Evolutionary conservation across 2,329 filamentous ascomycete species (phyloP), one percentile per base, ranked within the genome.

Genomic region (Penicillium sp.): DNA sequence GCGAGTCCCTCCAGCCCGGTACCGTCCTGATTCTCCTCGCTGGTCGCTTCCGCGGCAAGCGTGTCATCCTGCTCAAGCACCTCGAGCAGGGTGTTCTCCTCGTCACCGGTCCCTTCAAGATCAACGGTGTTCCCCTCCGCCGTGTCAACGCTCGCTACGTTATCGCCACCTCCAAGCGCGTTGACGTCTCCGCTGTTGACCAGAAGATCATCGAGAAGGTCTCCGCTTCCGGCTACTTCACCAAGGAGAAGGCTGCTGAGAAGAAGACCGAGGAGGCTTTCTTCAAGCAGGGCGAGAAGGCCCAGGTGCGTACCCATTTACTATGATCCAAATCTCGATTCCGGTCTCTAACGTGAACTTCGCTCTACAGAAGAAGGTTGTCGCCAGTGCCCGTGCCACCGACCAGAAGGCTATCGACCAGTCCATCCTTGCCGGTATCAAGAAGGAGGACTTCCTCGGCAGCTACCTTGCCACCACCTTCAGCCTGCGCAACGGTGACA

Each of bases 331-430:
- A n/a, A n/a, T n/a, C n/a, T n/a, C n/a, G n/a, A n/a, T n/a, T n/a
- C n/a, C n/a, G n/a, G n/a, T n/a, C n/a, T n/a, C n/a, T 61, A 59
- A 55, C 49, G 37, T 60, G 16, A 54, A 29, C 45, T 50, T 49
- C 57, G 59, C 55, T 61, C 33, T 77, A 81, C 79, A 97, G 93
- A 97, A 98, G 91, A 98, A 98, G 90, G 84, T 92, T 83, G 87
- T 96, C 76, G 89, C 86, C 79, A 93, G 89, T 84, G 90, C 86
- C 81, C 93, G 95, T 71, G 93, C 91, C 72, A 90, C 88, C 76
- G 95, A 99, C 87, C 95, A 99, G 86, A 98, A 98, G 90, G 87
- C 90, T 78, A 85, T 99, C 76, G 95, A 99, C 86, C 96, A 97
- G 90, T 88, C 92, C 71, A 84, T 99, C 77, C 82, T 99, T 74